Base-by-base conservation (phyloP, 2,329 filamentous ascomycete species). In the Escovopsis sp. region DNA sequence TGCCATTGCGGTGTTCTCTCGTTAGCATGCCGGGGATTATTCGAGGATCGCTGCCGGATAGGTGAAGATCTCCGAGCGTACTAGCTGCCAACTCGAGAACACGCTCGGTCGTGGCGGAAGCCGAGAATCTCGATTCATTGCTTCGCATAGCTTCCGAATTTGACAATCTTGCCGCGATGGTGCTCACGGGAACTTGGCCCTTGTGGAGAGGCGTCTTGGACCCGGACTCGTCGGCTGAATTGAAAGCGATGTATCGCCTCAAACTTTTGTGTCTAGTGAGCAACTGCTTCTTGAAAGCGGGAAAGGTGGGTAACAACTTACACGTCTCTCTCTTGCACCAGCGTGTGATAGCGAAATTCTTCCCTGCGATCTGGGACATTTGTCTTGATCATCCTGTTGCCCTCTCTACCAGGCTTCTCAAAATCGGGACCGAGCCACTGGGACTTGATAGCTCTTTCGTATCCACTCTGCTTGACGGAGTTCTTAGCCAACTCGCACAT, bases 401-500 rank as follows among this genome's bases (percentile, higher is more conserved):
- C 90, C 37, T 71, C 68, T 27, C 82, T 78, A 3, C 90, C 90
- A 1, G 83, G 80, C 27, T 79, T 62, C 50, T 81, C 67, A 53
- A 79, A 96, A 43, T 82, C 73, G 23, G 69, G 64, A 3, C 90
- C 90, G 4, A 98, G 64, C 88, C 88, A 98, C 55, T 86, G 76
- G 51, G 87, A 76, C 60, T 98, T 98, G 49, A 96, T 67, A 11
- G 76, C 71, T 47, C 81, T 67, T 54, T 98, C 90, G 51, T 93
- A 98, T 6, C 90, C 90, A 53, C 85, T 93, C 55, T 98, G 90
- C 48, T 79, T 76, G 28, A 98, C 90, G 9, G 85, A 94, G 54
- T 96, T 88, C 60, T 94, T 94, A 17, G 90, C 90, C 38, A 98
- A 60, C 60, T 98, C 90, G 53, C 90, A 96, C 90, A 98, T 98